These are phyloP conservation scores for Russula brevipes DNA, from an alignment of 768 basidiomycete species.

Conservation along the genomic window DNA sequence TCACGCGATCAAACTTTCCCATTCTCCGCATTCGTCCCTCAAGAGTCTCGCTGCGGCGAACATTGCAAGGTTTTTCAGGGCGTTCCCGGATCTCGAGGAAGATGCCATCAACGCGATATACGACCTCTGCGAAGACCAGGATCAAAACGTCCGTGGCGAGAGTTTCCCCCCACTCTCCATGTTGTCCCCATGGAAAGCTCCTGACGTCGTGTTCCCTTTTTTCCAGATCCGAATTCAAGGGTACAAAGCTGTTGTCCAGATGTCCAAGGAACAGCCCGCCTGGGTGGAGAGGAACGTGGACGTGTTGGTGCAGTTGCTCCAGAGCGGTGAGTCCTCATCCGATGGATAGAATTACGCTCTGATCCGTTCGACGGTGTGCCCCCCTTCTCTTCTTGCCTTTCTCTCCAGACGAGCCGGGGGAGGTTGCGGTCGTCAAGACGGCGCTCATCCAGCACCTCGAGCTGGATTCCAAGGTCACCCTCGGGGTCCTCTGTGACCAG, in stretches of 20 bases:
- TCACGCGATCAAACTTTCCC: constrained; percentile 50
- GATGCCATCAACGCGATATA: constrained; percentile 73
- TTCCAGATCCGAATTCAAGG: constrained; percentile 63
- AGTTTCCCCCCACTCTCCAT: constrained; percentile 14
- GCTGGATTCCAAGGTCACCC: constrained; percentile 53
- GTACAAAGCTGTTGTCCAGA: constrained; percentile 53
- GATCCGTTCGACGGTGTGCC: not conserved
- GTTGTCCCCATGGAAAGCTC: not conserved
- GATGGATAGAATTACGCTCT: not conserved
- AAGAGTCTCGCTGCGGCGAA: constrained; percentile 56
- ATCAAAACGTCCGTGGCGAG: constrained; percentile 40
- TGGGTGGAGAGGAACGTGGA: constrained; percentile 70
- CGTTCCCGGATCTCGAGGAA: constrained; percentile 69
- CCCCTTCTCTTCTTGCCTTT: not conserved
- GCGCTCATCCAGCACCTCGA: constrained; percentile 59
- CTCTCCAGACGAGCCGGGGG: constrained; percentile 55
- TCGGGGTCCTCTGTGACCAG: constrained; percentile 68
- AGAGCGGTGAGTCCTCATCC: constrained; percentile 50
- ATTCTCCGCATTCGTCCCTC: constrained; percentile 41
- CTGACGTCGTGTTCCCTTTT: not conserved
- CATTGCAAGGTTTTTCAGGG: constrained; percentile 54
- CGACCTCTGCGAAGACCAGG: constrained; percentile 70
- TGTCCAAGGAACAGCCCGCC: constrained; percentile 45
- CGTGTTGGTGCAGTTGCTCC: constrained; percentile 68
- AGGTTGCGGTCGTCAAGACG: constrained; percentile 55